Conservation (phyloP, 257 asterid genomes). For the Solanum tacnaense region DNA sequence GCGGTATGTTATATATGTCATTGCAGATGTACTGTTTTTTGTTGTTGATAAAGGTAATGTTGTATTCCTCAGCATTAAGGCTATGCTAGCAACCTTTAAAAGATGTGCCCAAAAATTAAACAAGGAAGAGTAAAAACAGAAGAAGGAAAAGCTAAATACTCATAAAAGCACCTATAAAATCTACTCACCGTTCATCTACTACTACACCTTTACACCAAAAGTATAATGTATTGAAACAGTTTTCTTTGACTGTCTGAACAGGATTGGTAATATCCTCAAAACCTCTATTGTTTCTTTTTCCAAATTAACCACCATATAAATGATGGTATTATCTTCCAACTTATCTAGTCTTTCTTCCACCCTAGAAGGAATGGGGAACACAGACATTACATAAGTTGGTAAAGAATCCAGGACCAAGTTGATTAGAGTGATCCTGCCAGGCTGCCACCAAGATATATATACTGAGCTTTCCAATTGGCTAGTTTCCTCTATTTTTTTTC, state of each 20-base stretch:
- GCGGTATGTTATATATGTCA: constrained; percentile 48
- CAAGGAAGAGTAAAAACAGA: not conserved
- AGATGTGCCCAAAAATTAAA: not conserved
- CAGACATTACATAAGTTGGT: not conserved
- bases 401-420: not conserved
- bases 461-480: not conserved
- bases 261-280: not conserved
- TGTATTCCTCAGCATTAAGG: not conserved
- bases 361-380: not conserved
- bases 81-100: not conserved
- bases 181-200: not conserved
- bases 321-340: not conserved
- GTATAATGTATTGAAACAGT: not conserved
- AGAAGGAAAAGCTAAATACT: not conserved
- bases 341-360: not conserved
- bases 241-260: not conserved
- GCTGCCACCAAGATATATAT: not conserved
- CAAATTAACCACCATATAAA: not conserved
- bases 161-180: not conserved
- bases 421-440: not conserved
- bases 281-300: not conserved
- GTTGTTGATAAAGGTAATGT: not conserved
- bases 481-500: not conserved
- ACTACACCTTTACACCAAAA: not conserved
- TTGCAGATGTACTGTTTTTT: not conserved